A percentile compares a stretch with the other conserved stretches of the same genome.
These are phyloP conservation scores for Tetradesmus obliquus DNA, from an alignment of 139 green algal species.

Conservation along the genomic window DNA sequence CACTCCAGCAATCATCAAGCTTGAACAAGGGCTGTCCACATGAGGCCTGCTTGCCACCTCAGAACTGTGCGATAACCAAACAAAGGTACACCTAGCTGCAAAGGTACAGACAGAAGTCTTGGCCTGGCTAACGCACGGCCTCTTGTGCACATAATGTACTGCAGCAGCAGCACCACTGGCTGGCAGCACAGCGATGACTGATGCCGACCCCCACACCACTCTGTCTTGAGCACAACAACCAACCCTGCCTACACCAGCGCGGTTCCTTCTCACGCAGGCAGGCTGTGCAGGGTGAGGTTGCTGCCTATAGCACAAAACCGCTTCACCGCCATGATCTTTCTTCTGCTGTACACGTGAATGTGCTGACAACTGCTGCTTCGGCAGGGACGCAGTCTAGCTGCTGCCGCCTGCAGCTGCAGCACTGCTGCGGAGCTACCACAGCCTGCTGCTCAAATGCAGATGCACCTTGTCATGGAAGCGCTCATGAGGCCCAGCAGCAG, in stretches of 20 bases:
- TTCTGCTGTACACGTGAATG: background rate
- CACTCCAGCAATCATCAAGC: background rate
- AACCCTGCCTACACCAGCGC: background rate
- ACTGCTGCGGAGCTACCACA: background rate
- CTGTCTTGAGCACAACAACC: background rate
- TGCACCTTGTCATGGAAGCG: constrained; percentile 32
- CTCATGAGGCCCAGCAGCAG: constrained; percentile 44
- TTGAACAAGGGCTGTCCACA: background rate
- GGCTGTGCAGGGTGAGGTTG: background rate
- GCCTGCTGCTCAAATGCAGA: background rate
- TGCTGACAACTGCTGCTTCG: background rate
- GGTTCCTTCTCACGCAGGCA: background rate
- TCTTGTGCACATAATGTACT: background rate
- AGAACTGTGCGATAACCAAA: background rate
- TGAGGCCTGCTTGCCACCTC: background rate
- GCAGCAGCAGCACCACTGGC: background rate
- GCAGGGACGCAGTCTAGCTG: background rate
- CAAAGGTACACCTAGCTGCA: background rate
- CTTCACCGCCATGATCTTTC: background rate
- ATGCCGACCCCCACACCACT: background rate
- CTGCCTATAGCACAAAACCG: background rate
- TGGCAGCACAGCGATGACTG: background rate
- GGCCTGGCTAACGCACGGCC: background rate
- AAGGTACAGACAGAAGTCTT: background rate
- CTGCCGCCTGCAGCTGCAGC: background rate